Evolutionary conservation across 2,329 filamentous ascomycete species (phyloP), one percentile per base, ranked within the genome.

Genomic region (Colletotrichum sp.): DNA sequence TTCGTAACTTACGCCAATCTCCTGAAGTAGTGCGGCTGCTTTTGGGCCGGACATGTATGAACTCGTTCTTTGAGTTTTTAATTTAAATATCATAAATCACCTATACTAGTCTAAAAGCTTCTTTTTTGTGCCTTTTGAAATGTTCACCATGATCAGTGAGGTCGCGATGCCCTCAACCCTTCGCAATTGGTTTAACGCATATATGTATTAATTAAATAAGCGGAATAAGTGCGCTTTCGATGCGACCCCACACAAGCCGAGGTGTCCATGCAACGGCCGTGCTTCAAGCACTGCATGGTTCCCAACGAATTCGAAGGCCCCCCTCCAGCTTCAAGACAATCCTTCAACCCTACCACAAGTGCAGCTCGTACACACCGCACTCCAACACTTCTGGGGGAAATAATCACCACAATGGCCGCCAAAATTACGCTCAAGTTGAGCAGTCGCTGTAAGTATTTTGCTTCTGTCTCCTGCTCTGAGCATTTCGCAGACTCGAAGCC

Each of bases 371-470:
- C 48, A 52, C 60, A 48, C 32, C 30, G 63, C 39, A 63, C 39
- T 44, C 30, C 12, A 69, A 32, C 52, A 39, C 4, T 34, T n/a
- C 28, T 48, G 30, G 36, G 63, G 16, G n/a, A 55, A 70, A 48
- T 6, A 25, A 13, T 30, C n/a, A 25, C 61, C 72, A 78, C 76
- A 36, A 84, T 84, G 83, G 82, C 82, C 34, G 71, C 80, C 39
- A 78, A 80, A 73, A 82, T 86, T 77, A 83, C 83, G 15, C 80
- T 89, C 74, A 86, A 85, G 82, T 84, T 89, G 77, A 84, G 84
- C 69, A 87, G 85, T 78, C 82, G 86, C 80, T 83, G 84, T 85
- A 81, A 57, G 82, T 71, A 19, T 19, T 16, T n/a, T 4, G 34
- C 12, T 36, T 36, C 9, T 68, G 7, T 44, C 22, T 25, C 55